Evolutionary conservation across 2,329 filamentous ascomycete species (phyloP), one percentile per base, ranked within the genome.

Genomic region (Neofusicoccum laricinum): DNA sequence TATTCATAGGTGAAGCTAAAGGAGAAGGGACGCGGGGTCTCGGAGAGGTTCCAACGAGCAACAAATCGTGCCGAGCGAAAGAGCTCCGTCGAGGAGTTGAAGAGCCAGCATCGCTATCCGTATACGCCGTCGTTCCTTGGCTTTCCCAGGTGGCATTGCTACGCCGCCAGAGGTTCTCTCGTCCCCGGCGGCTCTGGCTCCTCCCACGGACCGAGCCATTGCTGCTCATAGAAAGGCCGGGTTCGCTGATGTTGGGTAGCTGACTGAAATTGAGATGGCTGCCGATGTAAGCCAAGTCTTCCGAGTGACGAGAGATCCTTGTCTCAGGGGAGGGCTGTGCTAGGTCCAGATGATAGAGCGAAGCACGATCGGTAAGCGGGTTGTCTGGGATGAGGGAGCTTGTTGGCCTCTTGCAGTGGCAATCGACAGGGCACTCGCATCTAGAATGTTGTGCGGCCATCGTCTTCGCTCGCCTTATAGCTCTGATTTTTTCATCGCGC

Each of bases 331-430:
- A 34, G 10, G 61, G 17, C 15, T 57, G 61, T 36, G 61, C 61
- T 38, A 64, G 62, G 25, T 64, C 62, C 11, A 64, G 51, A n/a
- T 32, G 41, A 19, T 43, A 49, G 36, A 64, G 51, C 15, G 62
- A 64, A 30, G 51, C 43, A 8, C 62, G 34, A n/a, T 64, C 62
- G 1, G 34, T 45, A 17, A 64, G 51, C 17, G 62, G 43, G 15
- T 40, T 48, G 19, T 64, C 53, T 2, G 51, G 51, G 25, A 59
- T 32, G 14, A 64, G 32, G 19, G 62, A 64, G 45, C 62, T 64
- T n/a, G 32, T 41, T 19, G 62, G 62, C 34, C 62, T 46, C 36
- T 45, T 58, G 51, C 62, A 64, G 12, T 50, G 19, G 19, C 62
- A 64, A 25, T 64, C 34, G 5, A 30, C 21, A 10, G 41, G 41